These are phyloP conservation scores for Rosa lucieae DNA, from an alignment of 306 rosid genomes.

Conservation along the genomic window DNA sequence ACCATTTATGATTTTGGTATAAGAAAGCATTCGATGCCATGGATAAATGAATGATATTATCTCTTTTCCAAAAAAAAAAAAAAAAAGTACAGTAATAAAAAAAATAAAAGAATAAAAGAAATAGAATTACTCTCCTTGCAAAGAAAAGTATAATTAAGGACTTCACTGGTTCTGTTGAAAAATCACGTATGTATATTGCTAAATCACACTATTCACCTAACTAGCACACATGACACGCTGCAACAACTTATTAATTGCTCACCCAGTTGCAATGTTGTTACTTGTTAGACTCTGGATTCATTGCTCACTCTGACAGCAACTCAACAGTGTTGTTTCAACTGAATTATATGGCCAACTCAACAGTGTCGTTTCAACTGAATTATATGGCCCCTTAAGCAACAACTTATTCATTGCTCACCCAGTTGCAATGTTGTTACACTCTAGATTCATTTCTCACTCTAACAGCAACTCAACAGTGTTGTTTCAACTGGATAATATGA, in stretches of 20 bases:
- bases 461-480: neutral
- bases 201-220: neutral
- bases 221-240: neutral
- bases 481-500: slow-evolving; percentile 52
- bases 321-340: slow-evolving; percentile 19
- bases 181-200: neutral
- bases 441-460: no score
- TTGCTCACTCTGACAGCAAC: no score
- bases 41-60: no score
- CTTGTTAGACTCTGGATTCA: no score
- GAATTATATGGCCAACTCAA: slow-evolving; percentile 49
- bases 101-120: no score
- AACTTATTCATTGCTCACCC: neutral
- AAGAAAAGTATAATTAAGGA: neutral
- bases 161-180: neutral
- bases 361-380: slow-evolving; percentile 38
- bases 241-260: neutral
- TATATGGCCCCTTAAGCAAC: slow-evolving; percentile 34
- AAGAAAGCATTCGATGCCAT: no score
- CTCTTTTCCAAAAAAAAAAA: no score
- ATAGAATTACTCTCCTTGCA: neutral
- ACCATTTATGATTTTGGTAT: no score
- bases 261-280: neutral
- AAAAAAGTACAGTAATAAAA: no score
- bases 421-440: neutral